Evolutionary conservation across 179 eudicot genomes (phyloP).

Genomic region (Silene coronaria): DNA sequence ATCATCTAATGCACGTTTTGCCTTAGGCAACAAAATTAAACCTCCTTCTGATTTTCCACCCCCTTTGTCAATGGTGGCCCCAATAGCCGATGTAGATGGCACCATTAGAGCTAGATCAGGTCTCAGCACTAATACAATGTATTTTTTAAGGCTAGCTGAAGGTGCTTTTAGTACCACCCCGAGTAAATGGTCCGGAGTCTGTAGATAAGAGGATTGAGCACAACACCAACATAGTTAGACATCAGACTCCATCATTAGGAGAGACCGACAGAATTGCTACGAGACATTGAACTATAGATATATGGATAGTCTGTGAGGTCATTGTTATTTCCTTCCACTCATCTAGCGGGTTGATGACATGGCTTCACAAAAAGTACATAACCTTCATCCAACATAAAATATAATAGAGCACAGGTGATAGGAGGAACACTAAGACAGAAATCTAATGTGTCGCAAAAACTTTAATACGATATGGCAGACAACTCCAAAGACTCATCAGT

Average conservation of each 20-base stretch:
- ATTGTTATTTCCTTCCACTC: not conserved
- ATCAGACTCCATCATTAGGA: not conserved
- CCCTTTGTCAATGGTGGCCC: slow-evolving; percentile 34
- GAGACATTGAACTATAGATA: slow-evolving; percentile 2
- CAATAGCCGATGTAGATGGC: slow-evolving; percentile 38
- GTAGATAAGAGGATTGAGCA: slow-evolving; percentile 28
- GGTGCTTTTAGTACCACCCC: slow-evolving; percentile 73
- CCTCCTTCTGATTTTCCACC: slow-evolving; percentile 44
- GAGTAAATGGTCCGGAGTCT: slow-evolving; percentile 85
- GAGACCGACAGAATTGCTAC: not conserved
- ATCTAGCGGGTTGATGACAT: slow-evolving; percentile 9
- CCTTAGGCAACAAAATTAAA: slow-evolving; percentile 57
- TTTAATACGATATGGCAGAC: not conserved
- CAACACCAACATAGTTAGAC: slow-evolving; percentile 11
- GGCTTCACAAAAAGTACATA: slow-evolving; percentile 3
- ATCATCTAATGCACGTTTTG: slow-evolving; percentile 67
- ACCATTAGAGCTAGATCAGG: slow-evolving; percentile 54
- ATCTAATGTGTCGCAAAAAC: not conserved
- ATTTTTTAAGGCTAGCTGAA: slow-evolving; percentile 48
- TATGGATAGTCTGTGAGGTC: not conserved
- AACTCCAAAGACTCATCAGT: not conserved
- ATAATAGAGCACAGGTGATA: not conserved
- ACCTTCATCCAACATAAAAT: slow-evolving; percentile 2
- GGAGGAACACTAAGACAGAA: not conserved
- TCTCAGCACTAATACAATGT: slow-evolving; percentile 65